A percentile compares a stretch with the other conserved stretches of the same genome.
These are phyloP conservation scores for Alternaria alternata DNA, from an alignment of 2,329 filamentous ascomycete genomes.

Conservation along the genomic window DNA sequence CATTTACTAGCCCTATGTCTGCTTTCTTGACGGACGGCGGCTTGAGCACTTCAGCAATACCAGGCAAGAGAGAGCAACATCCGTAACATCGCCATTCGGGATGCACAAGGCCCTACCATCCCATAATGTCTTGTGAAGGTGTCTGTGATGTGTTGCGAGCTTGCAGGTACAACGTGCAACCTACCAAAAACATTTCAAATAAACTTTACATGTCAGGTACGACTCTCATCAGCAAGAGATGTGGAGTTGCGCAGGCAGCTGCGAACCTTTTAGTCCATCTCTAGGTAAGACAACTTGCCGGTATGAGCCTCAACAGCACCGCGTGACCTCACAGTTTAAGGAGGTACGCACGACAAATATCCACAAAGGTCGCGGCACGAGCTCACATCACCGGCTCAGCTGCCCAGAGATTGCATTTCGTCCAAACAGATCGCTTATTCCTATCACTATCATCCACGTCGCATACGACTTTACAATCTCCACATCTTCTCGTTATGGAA, in stretches of 20 bases:
- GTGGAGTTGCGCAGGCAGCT: constrained; percentile 13
- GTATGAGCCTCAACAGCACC: constrained; percentile 16
- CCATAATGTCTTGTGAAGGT: no score
- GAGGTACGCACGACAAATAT: constrained; percentile 26
- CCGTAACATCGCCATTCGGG: neutral
- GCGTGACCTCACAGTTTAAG: constrained; percentile 39
- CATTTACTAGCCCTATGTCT: neutral
- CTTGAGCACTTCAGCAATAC: neutral
- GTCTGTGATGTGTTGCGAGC: neutral
- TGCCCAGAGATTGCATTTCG: constrained; percentile 10
- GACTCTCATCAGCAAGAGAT: neutral
- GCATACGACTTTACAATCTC: neutral
- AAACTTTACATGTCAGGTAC: neutral
- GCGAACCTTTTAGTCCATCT: neutral
- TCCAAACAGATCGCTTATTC: constrained; percentile 5
- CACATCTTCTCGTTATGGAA: constrained; percentile 30
- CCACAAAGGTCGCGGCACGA: constrained; percentile 35
- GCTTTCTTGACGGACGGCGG: neutral
- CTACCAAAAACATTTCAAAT: neutral
- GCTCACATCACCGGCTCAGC: constrained; percentile 27
- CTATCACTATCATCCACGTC: constrained; percentile 5
- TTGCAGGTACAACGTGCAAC: neutral
- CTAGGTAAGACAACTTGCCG: constrained; percentile 39
- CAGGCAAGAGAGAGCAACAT: neutral
- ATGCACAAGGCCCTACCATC: neutral